Percentiles rank a stretch among this genome's conserved stretches.
Evolutionary conservation across 2,329 filamentous ascomycete species (phyloP).

Genomic region (Penicillium sp.): DNA sequence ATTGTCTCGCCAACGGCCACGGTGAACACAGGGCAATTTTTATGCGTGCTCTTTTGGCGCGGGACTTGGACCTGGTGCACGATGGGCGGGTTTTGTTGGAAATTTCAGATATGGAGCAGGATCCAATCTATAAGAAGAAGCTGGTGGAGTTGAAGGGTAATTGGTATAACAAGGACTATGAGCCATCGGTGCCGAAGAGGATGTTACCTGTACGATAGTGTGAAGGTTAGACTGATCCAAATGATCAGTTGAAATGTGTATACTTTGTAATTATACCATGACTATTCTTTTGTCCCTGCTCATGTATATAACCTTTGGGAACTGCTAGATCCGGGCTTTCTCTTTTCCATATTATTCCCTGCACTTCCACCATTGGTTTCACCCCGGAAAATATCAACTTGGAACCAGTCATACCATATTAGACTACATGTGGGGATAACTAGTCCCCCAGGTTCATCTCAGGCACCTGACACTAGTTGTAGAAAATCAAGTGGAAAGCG

Average conservation of each 20-base stretch:
- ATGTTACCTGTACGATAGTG: slow-evolving; percentile 23
- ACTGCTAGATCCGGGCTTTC: no score
- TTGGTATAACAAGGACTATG: slow-evolving; percentile 24
- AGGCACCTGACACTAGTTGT: no score
- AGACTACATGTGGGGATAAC: no score
- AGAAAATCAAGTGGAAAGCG: no score
- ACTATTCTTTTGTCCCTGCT: no score
- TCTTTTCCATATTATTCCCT: no score
- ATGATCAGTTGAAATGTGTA: neutral
- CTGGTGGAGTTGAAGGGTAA: slow-evolving; percentile 17
- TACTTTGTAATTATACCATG: neutral
- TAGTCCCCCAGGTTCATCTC: no score
- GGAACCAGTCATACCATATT: no score
- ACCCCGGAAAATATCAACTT: no score
- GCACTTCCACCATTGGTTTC: no score
- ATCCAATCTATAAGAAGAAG: slow-evolving; percentile 8
- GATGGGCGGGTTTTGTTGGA: slow-evolving; percentile 19
- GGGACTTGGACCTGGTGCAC: slow-evolving; percentile 23
- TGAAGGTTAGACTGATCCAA: neutral
- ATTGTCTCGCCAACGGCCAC: slow-evolving; percentile 26
- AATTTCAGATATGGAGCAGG: slow-evolving; percentile 2
- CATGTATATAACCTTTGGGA: no score
- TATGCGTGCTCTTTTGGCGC: slow-evolving; percentile 30
- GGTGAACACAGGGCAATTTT: slow-evolving; percentile 25
- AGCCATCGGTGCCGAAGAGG: slow-evolving; percentile 15